Base-by-base conservation (phyloP, 1,139 yeast species). In the Candida sp. region DNA sequence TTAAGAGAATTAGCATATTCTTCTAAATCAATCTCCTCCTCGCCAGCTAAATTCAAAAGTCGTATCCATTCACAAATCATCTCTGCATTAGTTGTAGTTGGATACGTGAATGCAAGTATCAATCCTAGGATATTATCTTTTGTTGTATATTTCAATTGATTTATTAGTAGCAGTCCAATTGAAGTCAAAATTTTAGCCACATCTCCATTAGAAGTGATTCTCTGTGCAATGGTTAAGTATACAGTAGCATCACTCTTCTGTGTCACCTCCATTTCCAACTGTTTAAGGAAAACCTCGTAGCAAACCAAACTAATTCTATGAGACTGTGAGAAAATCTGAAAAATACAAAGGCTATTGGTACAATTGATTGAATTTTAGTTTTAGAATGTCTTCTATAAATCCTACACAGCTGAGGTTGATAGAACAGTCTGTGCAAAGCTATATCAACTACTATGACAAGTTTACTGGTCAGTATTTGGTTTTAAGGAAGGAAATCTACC, bases 371-470 rank as follows among this genome's bases (percentile, higher is more conserved):
- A 33, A 33, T n/a, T 21, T 22, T 22, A 5, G n/a, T 35, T 9
- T 5, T n/a, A 35, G 19, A 6, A 15, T 33, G 41, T 39, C 49
- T 8, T 45, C 38, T 43, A 40, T 48, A n/a, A 47, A 36, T 22
- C 42, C 40, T 5, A 49, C 44, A 35, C 53, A 49, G 22, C 49
- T 42, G 36, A 35, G 38, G 36, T 52, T 70, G 41, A 63, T 70
- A 7, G 73, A 69, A 33, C 64, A 60, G 36, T 54, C 71, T 3
- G 60, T 69, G 5, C 39, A 55, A 4, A 62, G 62, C 46, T 62
- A 61, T 48, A 60, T 73, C 39, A 57, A 58, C 42, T 65, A 60
- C 40, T 63, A 69, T 49, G 77, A 73, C 45, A 66, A 64, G 42
- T 47, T 58, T 9, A 57, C 70, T 3, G 41, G 53, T 5, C 68